These are phyloP conservation scores for Lagenidium giganteum DNA, from an alignment of 352 stramenopile species.

Conservation along the genomic window DNA sequence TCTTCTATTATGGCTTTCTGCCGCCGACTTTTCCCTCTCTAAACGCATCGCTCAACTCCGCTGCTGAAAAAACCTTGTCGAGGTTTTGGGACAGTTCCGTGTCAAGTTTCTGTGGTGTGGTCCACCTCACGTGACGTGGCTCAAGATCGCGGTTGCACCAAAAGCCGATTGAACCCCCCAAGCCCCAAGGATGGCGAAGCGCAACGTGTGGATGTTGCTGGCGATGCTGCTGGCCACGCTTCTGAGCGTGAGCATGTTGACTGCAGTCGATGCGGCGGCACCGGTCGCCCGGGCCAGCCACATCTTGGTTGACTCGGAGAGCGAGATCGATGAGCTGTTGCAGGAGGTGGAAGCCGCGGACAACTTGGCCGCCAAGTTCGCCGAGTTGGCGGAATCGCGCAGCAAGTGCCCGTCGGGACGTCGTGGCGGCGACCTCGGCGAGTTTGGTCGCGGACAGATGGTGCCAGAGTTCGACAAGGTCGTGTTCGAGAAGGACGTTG, in stretches of 20 bases:
- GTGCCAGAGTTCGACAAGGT: conserved; percentile 71
- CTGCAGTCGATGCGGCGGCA: conserved; percentile 13
- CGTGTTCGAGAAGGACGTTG: conserved; percentile 64
- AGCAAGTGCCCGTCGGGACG: conserved; percentile 67
- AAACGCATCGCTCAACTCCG: conserved; percentile 6
- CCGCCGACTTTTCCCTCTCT: conserved; percentile 3
- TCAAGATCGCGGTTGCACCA: too few species aligned
- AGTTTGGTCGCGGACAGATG: conserved; percentile 69
- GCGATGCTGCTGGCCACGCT: conserved; percentile 27
- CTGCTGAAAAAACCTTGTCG: neutral
- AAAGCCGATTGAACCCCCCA: too few species aligned
- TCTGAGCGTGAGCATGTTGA: conserved; percentile 18
- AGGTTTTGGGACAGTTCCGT: too few species aligned
- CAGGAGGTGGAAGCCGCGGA: conserved; percentile 34
- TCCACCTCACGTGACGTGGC: conserved; percentile 2
- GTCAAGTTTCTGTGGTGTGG: too few species aligned
- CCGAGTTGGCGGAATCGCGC: conserved; percentile 46
- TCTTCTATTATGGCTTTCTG: conserved; percentile 43
- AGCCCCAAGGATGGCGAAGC: conserved; percentile 9
- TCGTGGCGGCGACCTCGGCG: conserved; percentile 60
- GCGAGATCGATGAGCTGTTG: conserved; percentile 45
- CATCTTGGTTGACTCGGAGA: conserved; percentile 67
- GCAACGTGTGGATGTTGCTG: conserved; percentile 15
- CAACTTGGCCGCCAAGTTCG: conserved; percentile 44
- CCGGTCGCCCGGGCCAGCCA: conserved; percentile 64